Conservation (phyloP, 768 basidiomycete genomes). For the Tricholoma saponaceum region DNA sequence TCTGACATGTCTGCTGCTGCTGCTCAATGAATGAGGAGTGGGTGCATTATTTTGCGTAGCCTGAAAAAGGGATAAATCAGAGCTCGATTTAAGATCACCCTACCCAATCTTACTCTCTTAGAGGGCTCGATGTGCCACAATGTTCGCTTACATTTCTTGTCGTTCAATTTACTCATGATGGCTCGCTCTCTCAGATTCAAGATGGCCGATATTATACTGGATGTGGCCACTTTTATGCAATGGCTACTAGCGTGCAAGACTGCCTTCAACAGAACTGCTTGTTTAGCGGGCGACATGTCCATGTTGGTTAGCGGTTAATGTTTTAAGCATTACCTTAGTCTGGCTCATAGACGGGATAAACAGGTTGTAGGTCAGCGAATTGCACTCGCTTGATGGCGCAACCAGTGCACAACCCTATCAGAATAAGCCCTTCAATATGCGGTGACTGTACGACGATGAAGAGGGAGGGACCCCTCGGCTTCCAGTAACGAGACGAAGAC, state of each 20-base stretch:
- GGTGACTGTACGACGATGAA: conserved; percentile 34
- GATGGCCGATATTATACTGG: conserved; percentile 70
- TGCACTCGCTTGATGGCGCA: conserved; percentile 65
- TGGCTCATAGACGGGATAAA: conserved; percentile 1
- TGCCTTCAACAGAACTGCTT: conserved; percentile 61
- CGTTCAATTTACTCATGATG: not conserved
- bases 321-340: not conserved
- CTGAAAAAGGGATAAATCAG: conserved; percentile 13
- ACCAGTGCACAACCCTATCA: conserved; percentile 68
- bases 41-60: conserved; percentile 29
- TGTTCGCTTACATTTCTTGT: conserved; percentile 35
- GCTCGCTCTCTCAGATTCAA: conserved; percentile 46
- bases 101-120: not conserved
- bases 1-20: conserved; percentile 30
- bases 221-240: conserved; percentile 70
- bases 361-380: conserved; percentile 50
- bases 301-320: conserved; percentile 41
- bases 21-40: conserved; percentile 36
- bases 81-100: not conserved
- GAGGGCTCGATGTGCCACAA: conserved; percentile 63
- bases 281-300: conserved; percentile 64
- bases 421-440: conserved; percentile 54
- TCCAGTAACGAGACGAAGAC: not conserved
- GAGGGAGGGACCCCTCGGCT: conserved; percentile 21
- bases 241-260: conserved; percentile 67